Evolutionary conservation across 306 rosid species (phyloP), one percentile per base, ranked within the genome.

Genomic region (Adenanthera pavonina): DNA sequence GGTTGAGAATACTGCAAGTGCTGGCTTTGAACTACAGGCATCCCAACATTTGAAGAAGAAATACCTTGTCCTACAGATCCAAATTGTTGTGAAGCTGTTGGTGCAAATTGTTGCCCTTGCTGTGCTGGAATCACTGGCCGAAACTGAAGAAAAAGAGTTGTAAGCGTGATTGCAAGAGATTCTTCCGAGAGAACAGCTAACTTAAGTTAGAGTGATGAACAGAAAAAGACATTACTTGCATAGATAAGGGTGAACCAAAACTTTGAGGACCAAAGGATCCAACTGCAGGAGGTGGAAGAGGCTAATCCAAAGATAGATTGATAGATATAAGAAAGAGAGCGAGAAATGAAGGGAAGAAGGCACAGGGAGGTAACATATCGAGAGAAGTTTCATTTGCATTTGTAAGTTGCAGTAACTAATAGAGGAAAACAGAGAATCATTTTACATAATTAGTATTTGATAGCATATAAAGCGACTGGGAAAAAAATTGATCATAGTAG

Each of bases 1-100:
- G 90, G 89, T 87, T 95, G 98, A 76, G 97, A 87, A 87, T 82
- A 95, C 78, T 92, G 98, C 82, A 87, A 77, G 36, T 88, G 96
- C 87, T 90, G 98, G 82, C 89, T 81, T 81, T 91, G 98, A 81
- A 72, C 83, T 81, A 80, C 78, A 69, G 94, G 87, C 90, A 90
- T 87, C 83, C 94, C 96, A 40, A 76, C 79, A 85, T 93, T 88
- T 71, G 93, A 85, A 52, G 94, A 86, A 57, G 93, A 86, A 67
- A 85, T 88, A 66, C 90, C 88, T 86, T 91, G 97, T 61, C 97
- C 97, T 60, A 83, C 85, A 48, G 80, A 92, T 79, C 89, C 95
- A 82, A 87, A 95, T 83, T 92, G 97, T 75, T 87, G 97, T 30
- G 97, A 75, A 78, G 84, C 83, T 60, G 93, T 75, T 7, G 92